Base-by-base conservation (phyloP, 2,329 filamentous ascomycete genomes). In the Scolecobasidium constrictum region DNA sequence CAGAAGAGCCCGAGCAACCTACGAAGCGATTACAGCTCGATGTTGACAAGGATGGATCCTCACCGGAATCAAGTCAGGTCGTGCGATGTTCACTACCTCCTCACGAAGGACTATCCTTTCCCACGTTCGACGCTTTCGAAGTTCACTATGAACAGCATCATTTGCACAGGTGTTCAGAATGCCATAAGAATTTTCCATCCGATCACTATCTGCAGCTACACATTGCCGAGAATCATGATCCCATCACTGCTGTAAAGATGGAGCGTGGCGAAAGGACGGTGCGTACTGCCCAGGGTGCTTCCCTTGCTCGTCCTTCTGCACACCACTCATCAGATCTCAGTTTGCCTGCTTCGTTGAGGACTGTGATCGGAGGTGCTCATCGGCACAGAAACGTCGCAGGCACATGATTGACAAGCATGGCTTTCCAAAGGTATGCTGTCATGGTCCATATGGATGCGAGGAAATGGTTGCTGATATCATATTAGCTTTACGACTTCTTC, bases 381-480 rank as follows among this genome's bases (percentile, higher is more conserved):
- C 84, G 3, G 79, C 83, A 21, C 79, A 85, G 54, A 96, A 94
- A 62, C 77, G 92, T 35, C 75, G 85, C 23, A 77, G 86, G 58
- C 90, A 98, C 67, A 71, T 94, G 50, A 86, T 94, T 51, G 88
- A 94, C 67, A 95, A 94, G 65, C 92, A 98, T 62, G 74, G 81
- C 64, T 98, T 92, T 56, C 90, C 88, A 9, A 78, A 77, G 57
- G 67, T 69, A 55, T 47, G 56, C 19, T 35, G 16, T 3, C 26
- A 9, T 7, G n/a, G 26, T 31, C 26, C n/a, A 7, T 31, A n/a
- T n/a, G n/a, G n/a, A n/a, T n/a, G n/a, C n/a, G n/a, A n/a, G n/a
- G n/a, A n/a, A 38, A 13, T 21, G 23, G 16, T 12, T 18, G 7
- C 23, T 47, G 11, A 18, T 34, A 36, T n/a, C 18, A 15, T 17